Base-by-base conservation (phyloP, 495 filamentous ascomycete species). In the Durotheca rogersii region DNA sequence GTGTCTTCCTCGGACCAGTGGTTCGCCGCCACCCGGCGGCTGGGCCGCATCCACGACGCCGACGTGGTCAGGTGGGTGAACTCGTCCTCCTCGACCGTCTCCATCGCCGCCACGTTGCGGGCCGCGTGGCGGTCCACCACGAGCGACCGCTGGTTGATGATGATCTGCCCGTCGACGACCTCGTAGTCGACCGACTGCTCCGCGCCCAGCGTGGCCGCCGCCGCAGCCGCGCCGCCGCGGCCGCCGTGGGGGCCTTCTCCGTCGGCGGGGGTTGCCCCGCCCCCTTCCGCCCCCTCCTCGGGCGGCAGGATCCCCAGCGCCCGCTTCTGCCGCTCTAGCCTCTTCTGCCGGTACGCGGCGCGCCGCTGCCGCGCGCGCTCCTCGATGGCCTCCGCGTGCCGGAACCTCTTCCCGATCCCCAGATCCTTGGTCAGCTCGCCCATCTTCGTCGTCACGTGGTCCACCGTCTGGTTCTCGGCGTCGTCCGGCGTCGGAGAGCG, bases 151-250 rank as follows among this genome's bases (percentile, higher is more conserved):
- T 87, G 76, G 61, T 95, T 88, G 9, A 93, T 68, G 4, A 91
- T 84, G 52, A 96, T 89, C 56, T 89, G 76, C 11, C 91, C 90
- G 65, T 96, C 85, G 33, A 95, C 81, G 27, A 94, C 79, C 41
- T 84, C 74, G 73, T 88, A 81, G 3, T 76, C 73, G 7, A 81
- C 80, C 2, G 78, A 79, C 9, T 62, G 51, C 18, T 21, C 37
- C 4, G 38, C 58, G 18, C 47, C 49, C n/a, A 38, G 62, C 40
- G 41, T 53, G 48, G 38, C 58, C 0, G 47, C 32, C 10, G 57
- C 48, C 1, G 53, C 36, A 25, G 44, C 50, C 9, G 58, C 55
- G 15, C 51, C 48, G 23, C 49, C 57, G 41, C 36, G 33, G n/a
- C 39, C 44, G 23, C 54, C 62, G 23, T 4, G 23, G 23, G n/a